These are phyloP conservation scores for Zygotorulaspora florentina DNA, from an alignment of 805 yeast species.

Conservation along the genomic window DNA sequence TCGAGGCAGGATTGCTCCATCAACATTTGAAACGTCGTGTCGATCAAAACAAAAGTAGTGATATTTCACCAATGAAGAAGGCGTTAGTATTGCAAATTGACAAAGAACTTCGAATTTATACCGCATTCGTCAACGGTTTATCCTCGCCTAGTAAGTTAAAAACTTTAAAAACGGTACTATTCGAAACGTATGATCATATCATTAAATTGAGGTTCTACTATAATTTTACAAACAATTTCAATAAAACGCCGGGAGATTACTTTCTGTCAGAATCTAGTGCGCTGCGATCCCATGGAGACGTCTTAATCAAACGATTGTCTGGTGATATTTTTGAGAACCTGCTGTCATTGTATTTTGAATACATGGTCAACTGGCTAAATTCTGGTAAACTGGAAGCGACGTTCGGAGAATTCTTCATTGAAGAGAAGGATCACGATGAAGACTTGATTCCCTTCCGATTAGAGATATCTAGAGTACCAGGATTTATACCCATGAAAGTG, in stretches of 20 bases:
- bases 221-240: conserved; percentile 39
- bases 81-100: conserved; percentile 53
- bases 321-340: conserved; percentile 42
- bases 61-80: conserved; percentile 52
- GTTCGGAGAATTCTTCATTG: conserved; percentile 60
- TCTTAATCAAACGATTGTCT: conserved; percentile 43
- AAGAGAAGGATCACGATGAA: conserved; percentile 3
- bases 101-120: conserved; percentile 41
- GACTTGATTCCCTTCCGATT: conserved; percentile 12
- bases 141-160: conserved; percentile 37
- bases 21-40: conserved; percentile 39
- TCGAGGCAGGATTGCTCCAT: conserved; percentile 73
- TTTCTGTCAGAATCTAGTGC: conserved; percentile 51
- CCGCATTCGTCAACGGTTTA: conserved; percentile 41
- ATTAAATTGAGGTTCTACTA: conserved; percentile 55
- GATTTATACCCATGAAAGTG: conserved; percentile 36
- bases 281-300: conserved; percentile 62
- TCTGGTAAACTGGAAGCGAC: conserved; percentile 58
- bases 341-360: conserved; percentile 55
- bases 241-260: conserved; percentile 41
- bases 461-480: conserved; percentile 35
- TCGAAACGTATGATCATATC: conserved; percentile 47
- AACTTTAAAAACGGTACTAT: conserved; percentile 31
- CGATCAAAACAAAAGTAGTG: conserved; percentile 25
- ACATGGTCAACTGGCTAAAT: conserved; percentile 62